Conservation (phyloP, 768 basidiomycete species). For the Suillus weaverae region DNA sequence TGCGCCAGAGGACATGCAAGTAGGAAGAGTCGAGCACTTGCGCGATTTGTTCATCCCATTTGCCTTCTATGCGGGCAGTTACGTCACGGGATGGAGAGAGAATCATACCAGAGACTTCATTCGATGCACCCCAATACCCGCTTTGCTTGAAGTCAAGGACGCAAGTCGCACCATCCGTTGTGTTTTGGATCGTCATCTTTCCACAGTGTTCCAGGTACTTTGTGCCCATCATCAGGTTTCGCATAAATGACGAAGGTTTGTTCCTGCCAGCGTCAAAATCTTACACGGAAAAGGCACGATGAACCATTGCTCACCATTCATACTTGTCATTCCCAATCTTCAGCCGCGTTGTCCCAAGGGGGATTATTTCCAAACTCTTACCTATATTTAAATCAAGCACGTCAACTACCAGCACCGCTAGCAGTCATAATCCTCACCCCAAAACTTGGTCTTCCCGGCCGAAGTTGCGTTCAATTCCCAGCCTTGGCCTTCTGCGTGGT, state of each 20-base stretch:
- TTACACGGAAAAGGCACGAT: conserved; percentile 7
- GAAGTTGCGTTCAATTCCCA: conserved; percentile 80
- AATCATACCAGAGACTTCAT: conserved; percentile 66
- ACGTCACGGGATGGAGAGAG: conserved; percentile 52
- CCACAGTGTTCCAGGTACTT: conserved; percentile 89
- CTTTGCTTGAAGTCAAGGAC: conserved; percentile 84
- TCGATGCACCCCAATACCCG: conserved; percentile 80
- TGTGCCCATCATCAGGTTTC: conserved; percentile 87
- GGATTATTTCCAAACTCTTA: conserved; percentile 88
- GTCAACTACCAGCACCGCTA: conserved; percentile 16
- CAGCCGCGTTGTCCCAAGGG: conserved; percentile 68
- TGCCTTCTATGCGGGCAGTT: conserved; percentile 73
- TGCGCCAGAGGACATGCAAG: conserved; percentile 77
- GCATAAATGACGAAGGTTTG: conserved; percentile 84
- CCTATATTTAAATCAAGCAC: conserved; percentile 42
- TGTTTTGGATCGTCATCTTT: conserved; percentile 73
- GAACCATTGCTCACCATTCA: conserved; percentile 54
- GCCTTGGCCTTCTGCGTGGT: conserved; percentile 75
- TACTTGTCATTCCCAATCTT: conserved; percentile 67
- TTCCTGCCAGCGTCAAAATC: conserved; percentile 48
- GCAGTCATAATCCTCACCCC: conserved; percentile 57
- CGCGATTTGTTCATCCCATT: conserved; percentile 85
- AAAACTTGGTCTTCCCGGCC: conserved; percentile 85
- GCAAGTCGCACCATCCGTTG: conserved; percentile 53
- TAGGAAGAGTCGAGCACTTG: conserved; percentile 65